Evolutionary conservation across 495 filamentous ascomycete genomes (phyloP), one percentile per base, ranked within the genome.

Genomic region (Cenococcum geophilum): DNA sequence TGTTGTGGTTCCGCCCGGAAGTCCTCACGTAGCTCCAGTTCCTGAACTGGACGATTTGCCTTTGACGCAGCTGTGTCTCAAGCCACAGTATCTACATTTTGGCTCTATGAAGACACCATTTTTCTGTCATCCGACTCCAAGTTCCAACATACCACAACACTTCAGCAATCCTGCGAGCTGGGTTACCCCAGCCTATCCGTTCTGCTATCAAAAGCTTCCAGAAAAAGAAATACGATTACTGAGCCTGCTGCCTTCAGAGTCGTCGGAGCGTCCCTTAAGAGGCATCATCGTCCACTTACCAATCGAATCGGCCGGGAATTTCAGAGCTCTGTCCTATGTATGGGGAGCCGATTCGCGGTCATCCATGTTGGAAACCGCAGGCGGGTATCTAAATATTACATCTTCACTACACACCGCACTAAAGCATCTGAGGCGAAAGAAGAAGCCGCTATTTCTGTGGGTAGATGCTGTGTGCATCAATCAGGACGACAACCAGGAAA

Each of bases 391-490:
- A 8, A 5, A 10, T 11, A 22, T 60, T 3, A 60, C 58, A 54
- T 9, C 32, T 4, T 36, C 22, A 18, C 22, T 60, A 22, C 5
- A 53, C 18, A 12, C 10, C 3, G 58, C 58, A 23, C 58, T 60
- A 21, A 12, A 20, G 27, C 8, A 23, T n/a, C n/a, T 60, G 25
- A 12, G 58, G 40, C 27, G 40, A 4, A 60, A 32, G 32, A 23
- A 32, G 5, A 36, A 37, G 40, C 20, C 58, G 6, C 8, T 60
- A 4, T 21, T 55, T n/a, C 23, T 60, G 18, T 60, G 58, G 58
- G 58, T 60, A 18, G 58, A 60, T 40, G 27, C 48, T n/a, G 25
- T 60, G 3, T 60, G 58, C 36, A 60, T 60, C 50, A 60, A 60
- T 23, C 58, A 60, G 27, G n/a, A 18, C 8, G 48, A 60, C 25